These are phyloP conservation scores for Thielaviopsis cerberus DNA, from an alignment of 2,329 filamentous ascomycete genomes.

Conservation along the genomic window DNA sequence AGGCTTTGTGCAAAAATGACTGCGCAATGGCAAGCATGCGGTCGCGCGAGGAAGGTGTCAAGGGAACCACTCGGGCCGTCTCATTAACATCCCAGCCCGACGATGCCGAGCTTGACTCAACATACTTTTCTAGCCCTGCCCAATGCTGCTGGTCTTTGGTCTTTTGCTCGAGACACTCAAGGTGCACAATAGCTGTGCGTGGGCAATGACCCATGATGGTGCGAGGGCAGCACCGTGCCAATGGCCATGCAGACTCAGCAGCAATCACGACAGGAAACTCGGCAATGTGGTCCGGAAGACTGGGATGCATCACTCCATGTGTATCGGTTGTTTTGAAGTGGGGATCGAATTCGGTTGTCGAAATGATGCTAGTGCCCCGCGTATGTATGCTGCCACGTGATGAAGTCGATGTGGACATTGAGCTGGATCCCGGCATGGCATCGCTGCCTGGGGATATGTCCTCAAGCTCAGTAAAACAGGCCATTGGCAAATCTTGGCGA, in stretches of 20 bases:
- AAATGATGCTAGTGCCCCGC: constrained; percentile 29
- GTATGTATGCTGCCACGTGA: constrained; percentile 28
- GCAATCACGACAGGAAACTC: constrained; percentile 30
- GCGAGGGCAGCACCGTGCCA: constrained; percentile 31
- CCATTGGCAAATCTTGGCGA: constrained; percentile 20
- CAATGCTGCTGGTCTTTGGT: constrained; percentile 28
- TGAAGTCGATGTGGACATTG: constrained; percentile 19
- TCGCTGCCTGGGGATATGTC: constrained; percentile 26
- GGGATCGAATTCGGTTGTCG: constrained; percentile 21
- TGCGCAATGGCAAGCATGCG: constrained; percentile 55
- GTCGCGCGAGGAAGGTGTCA: constrained; percentile 37
- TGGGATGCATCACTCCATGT: constrained; percentile 12
- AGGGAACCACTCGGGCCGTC: constrained; percentile 25
- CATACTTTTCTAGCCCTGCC: constrained; percentile 25
- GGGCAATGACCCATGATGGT: constrained; percentile 27
- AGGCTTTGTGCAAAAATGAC: constrained; percentile 49
- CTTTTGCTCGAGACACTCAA: constrained; percentile 31
- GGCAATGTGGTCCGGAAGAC: constrained; percentile 19
- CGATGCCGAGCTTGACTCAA: constrained; percentile 17
- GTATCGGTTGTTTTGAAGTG: constrained; percentile 18
- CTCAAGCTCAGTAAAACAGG: constrained; percentile 23
- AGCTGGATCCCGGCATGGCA: constrained; percentile 15
- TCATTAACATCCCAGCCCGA: constrained; percentile 20
- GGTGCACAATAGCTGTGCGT: constrained; percentile 31
- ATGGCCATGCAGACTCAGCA: constrained; percentile 31